phyloP scores from a whole-genome alignment of 345 rosid species.

The Ailanthus altissimus region DNA sequence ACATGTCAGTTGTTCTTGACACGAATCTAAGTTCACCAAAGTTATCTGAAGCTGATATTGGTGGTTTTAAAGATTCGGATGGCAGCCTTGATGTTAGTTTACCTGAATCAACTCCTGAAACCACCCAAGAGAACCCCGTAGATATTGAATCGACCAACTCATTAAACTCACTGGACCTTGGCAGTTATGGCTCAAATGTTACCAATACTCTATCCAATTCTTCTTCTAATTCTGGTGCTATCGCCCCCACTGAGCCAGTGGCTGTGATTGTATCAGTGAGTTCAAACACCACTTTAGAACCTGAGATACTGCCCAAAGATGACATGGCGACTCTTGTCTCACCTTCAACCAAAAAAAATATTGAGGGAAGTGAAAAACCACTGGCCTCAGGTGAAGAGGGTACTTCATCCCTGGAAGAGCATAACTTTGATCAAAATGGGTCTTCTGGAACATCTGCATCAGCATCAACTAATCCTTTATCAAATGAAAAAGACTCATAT shows the following conservation, averaged over 20 bases:
- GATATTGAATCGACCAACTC: constrained; percentile 33
- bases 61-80: constrained; percentile 29
- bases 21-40: constrained; percentile 31
- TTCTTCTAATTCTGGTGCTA: constrained; percentile 30
- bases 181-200: constrained; percentile 25
- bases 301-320: constrained; percentile 34
- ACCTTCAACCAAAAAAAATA: constrained; percentile 37
- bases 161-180: constrained; percentile 31
- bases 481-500: constrained; percentile 32
- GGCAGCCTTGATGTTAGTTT: constrained; percentile 26
- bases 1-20: constrained; percentile 40
- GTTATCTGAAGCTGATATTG: constrained; percentile 37
- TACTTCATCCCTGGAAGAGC: constrained; percentile 43
- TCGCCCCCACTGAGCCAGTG: constrained; percentile 33
- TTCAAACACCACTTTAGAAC: constrained; percentile 43
- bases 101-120: constrained; percentile 37
- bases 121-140: constrained; percentile 28
- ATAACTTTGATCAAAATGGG: constrained; percentile 33
- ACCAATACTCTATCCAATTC: constrained; percentile 25
- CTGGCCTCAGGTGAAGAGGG: constrained; percentile 32
- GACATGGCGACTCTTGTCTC: constrained; percentile 28
- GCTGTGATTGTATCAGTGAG: constrained; percentile 31
- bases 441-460: constrained; percentile 36
- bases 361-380: constrained; percentile 33
- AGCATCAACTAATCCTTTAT: constrained; percentile 37